Evolutionary conservation across 345 rosid species (phyloP), one percentile per base, ranked within the genome.

Genomic region (Microthlaspi erraticum): DNA sequence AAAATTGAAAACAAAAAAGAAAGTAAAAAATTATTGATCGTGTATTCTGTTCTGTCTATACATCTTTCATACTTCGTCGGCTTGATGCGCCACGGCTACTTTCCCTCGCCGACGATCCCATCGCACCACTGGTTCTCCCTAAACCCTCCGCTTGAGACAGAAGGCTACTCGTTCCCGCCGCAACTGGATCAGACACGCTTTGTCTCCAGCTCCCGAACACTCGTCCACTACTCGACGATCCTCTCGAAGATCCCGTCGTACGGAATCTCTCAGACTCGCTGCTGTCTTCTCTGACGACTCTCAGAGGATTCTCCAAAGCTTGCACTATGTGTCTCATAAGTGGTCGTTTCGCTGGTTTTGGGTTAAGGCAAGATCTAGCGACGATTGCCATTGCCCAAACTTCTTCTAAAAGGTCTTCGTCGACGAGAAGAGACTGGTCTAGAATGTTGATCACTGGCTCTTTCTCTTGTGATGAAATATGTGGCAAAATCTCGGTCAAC

Each of bases 331-430:
- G 85, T 83, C 85, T 91, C 93, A 91, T 91, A 0, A 80, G 81
- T 2, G 96, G 99, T 17, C 99, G 80, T 66, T 82, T 87, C 0
- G 86, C 70, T 54, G 97, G 93, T 79, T 87, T 94, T 1, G 96
- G 93, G 69, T 91, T 84, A 10, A 94, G 88, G 80, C 97, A 94
- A 11, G 97, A 94, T 72, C 81, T 84, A 5, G 99, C 99, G 18
- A 94, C 89, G 33, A 94, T 84, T 11, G 99, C 90, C 96, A 86
- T 86, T 1, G 99, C 99, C 99, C 97, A 94, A 2, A 94, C 97
- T 81, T 94, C 99, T 82, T 94, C 99, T 52, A 86, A 55, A 14
- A 94, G 82, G 78, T 94, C 99, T 69, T 94, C 99, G 3, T 94
- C 95, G 2, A 94, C 84, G 3, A 91, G 83, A 58, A 94, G 77